Base-by-base conservation (phyloP, 2,329 filamentous ascomycete species). In the Arthroderma sp. region DNA sequence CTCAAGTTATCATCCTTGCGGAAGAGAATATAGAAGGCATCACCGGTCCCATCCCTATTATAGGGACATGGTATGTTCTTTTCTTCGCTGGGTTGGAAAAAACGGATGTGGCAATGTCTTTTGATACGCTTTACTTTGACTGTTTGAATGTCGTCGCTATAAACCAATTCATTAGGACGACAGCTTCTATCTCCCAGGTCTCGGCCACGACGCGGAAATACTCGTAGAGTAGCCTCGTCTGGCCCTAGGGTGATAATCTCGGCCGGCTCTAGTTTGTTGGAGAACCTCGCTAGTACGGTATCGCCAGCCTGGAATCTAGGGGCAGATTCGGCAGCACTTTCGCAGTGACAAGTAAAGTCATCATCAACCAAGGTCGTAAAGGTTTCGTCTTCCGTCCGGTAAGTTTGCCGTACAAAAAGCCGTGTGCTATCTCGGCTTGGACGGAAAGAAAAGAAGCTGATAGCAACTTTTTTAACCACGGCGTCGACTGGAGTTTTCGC, bases 351-450 rank as follows among this genome's bases (percentile, higher is more conserved):
- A 2, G 49, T 62, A 33, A 84, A 74, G 62, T 91, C 82, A 0
- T 70, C 63, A 2, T 76, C 60, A 7, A 76, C 67, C 0, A 90
- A 68, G 0, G 80, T 81, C 0, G 82, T 71, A 74, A 87, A 91
- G 15, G 79, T 77, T 1, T 80, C 79, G 1, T 85, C 76, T 0
- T 76, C 71, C 1, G 78, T 76, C 1, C 82, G 66, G 62, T 88
- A 91, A 0, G 81, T 85, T 62, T 88, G 85, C 0, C 88, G 79
- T 1, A 91, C 78, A 60, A 91, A 87, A 49, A 84, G 81, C 5
- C 82, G 79, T 1, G 73, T 71, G 0, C 64, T 65, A 11, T 57
- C 44, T 0, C 73, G 75, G 0, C 72, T 66, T 0, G 81, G 44
- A 43, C 54, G 78, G 0, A 70, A 68, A 0, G 76, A 76, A 5